These are phyloP conservation scores for Edaphochlamys debaryana DNA, from an alignment of 139 green algal species.

Conservation along the genomic window DNA sequence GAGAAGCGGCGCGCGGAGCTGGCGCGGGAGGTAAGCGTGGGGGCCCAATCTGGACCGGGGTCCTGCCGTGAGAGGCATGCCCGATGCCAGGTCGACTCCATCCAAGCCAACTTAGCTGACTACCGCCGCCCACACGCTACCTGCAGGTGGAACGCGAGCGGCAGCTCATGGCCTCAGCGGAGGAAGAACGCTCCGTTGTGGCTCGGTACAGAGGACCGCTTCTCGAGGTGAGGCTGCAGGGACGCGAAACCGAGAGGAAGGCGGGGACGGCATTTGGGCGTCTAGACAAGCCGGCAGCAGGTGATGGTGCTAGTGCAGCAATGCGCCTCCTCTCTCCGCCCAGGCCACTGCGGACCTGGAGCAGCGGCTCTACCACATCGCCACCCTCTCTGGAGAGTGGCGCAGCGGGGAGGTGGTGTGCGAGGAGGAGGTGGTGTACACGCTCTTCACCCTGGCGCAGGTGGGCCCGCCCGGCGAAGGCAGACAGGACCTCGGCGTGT, in stretches of 20 bases:
- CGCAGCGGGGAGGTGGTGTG: conserved; percentile 11
- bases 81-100: too few relatives aligned
- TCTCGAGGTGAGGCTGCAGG: conserved; percentile 69
- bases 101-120: too few relatives aligned
- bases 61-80: too few relatives aligned
- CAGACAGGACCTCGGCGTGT: too few relatives aligned
- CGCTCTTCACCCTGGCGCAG: conserved; percentile 67
- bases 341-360: conserved; percentile 62
- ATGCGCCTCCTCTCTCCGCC: too few relatives aligned
- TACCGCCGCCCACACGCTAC: background rate
- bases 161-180: background rate
- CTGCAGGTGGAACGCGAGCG: conserved; percentile 30
- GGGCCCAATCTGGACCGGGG: too few relatives aligned
- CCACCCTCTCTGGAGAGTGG: conserved; percentile 52
- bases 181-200: conserved; percentile 18
- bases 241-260: too few relatives aligned
- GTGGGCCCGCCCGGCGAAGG: too few relatives aligned
- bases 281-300: too few relatives aligned
- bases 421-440: conserved; percentile 59
- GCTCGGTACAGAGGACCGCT: conserved; percentile 62
- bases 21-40: conserved; percentile 27
- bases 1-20: conserved; percentile 67
- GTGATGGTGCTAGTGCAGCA: too few relatives aligned
- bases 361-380: conserved; percentile 66
- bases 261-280: too few relatives aligned